Base-by-base conservation (phyloP, 2,329 filamentous ascomycete species). In the Aspergillus transmontanensis region DNA sequence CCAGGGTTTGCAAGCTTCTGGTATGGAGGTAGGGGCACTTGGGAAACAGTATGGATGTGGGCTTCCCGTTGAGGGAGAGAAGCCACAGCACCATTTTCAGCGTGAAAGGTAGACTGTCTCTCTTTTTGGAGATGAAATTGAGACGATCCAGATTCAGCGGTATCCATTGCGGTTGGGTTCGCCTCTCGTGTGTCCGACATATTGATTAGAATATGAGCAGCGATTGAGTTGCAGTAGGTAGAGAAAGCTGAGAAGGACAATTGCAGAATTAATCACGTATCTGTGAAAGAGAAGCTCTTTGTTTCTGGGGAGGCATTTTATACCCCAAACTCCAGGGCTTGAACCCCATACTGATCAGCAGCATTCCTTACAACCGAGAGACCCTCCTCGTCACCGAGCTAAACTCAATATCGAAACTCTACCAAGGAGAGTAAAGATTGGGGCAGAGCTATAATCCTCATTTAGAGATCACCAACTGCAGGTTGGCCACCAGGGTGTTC, bases 1-100 rank as follows among this genome's bases (percentile, higher is more conserved):
- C 85, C 85, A 54, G 86, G 86, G 73, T 88, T 88, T 73, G 81
- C 86, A 71, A 86, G 81, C 65, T 83, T 85, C 75, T 57, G 53
- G 50, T 59, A 68, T 21, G 62, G 60, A 1, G 67, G 67, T n/a
- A 26, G 6, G 19, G 50, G 46, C 0, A 68, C 66, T 19, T 68
- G 66, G n/a, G 66, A 68, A 4, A 68, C 66, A 9, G 58, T 60
- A 46, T 23, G 43, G n/a, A 46, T 46, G 21, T 46, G 43, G 19
- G 43, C n/a, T 23, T 46, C 10, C 10, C 11, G 43, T 1, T 11
- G 43, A 1, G 43, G 43, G 43, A 11, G n/a, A 46, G 43, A 6
- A 1, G n/a, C 43, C 43, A 46, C 10, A 12, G 21, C 4, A 12
- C 43, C 43, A 46, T 46, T 21, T 46, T 46, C 43, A 21, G 6